Conservation (phyloP, 139 green algal species). For the Zygnema circumcarinatum region DNA sequence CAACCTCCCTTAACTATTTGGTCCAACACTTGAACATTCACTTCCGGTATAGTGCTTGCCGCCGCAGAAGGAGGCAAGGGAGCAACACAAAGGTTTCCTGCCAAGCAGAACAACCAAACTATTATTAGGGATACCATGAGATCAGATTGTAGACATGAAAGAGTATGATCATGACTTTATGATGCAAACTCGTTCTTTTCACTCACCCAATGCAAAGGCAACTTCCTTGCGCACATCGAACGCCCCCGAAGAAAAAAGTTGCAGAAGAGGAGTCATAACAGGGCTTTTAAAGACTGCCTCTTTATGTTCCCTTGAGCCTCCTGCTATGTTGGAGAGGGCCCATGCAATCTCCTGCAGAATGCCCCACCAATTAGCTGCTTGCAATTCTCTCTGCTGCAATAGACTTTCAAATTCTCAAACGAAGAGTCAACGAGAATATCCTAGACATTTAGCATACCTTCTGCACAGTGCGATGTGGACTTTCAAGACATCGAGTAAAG, state of each 20-base stretch:
- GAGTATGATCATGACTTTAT: neutral
- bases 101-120: neutral
- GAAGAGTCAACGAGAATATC: neutral
- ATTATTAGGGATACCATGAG: no score
- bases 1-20: slow-evolving; percentile 34
- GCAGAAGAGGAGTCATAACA: slow-evolving; percentile 31
- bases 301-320: slow-evolving; percentile 40
- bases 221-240: slow-evolving; percentile 57
- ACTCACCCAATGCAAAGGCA: slow-evolving; percentile 51
- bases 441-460: neutral
- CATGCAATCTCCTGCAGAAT: slow-evolving; percentile 48
- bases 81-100: slow-evolving; percentile 49
- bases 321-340: slow-evolving; percentile 58
- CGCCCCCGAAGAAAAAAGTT: neutral
- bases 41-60: neutral
- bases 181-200: no score
- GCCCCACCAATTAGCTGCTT: no score
- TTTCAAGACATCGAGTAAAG: neutral
- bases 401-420: neutral
- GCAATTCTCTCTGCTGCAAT: neutral
- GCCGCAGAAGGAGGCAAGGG: neutral
- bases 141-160: no score
- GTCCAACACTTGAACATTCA: slow-evolving; percentile 28
- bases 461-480: slow-evolving; percentile 11
- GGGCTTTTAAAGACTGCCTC: slow-evolving; percentile 24